These are phyloP conservation scores for Persicaria maculosa DNA, from an alignment of 148 eudicot genomes.

Conservation along the genomic window DNA sequence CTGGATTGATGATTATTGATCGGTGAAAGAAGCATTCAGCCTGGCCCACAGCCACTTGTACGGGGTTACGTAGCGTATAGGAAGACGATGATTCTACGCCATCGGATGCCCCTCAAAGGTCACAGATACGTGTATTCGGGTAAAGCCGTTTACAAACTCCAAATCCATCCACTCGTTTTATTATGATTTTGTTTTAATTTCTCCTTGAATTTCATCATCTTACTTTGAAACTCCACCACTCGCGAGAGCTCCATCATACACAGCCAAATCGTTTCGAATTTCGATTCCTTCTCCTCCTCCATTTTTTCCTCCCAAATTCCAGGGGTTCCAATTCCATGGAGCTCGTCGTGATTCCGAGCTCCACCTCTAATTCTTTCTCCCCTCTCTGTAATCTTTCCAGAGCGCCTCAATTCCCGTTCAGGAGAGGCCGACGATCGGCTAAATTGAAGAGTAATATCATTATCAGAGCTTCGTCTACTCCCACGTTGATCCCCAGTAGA, in stretches of 20 bases:
- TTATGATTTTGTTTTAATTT: background rate
- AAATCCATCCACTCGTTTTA: slow-evolving; percentile 3
- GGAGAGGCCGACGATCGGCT: slow-evolving; percentile 5
- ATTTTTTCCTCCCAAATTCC: background rate
- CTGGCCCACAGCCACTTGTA: background rate
- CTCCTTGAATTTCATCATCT: background rate
- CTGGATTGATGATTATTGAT: too few relatives aligned
- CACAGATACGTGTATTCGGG: background rate
- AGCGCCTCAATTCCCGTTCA: background rate
- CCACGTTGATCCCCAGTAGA: background rate
- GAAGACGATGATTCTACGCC: background rate
- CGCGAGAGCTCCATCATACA: slow-evolving; percentile 5
- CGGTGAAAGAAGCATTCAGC: too few relatives aligned
- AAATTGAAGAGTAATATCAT: slow-evolving; percentile 9
- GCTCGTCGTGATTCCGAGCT: slow-evolving; percentile 5
- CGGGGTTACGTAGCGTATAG: background rate
- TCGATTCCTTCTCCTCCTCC: background rate
- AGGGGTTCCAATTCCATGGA: slow-evolving; percentile 9
- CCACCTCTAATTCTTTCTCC: background rate
- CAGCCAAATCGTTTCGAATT: background rate
- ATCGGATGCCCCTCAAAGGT: background rate
- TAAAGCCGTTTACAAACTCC: background rate
- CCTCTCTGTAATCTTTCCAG: background rate
- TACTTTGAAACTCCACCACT: slow-evolving; percentile 12
- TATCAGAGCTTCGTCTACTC: slow-evolving; percentile 10